Evolutionary conservation across 2,329 filamentous ascomycete species (phyloP).

Genomic region (Pseudogymnoascus sp.): DNA sequence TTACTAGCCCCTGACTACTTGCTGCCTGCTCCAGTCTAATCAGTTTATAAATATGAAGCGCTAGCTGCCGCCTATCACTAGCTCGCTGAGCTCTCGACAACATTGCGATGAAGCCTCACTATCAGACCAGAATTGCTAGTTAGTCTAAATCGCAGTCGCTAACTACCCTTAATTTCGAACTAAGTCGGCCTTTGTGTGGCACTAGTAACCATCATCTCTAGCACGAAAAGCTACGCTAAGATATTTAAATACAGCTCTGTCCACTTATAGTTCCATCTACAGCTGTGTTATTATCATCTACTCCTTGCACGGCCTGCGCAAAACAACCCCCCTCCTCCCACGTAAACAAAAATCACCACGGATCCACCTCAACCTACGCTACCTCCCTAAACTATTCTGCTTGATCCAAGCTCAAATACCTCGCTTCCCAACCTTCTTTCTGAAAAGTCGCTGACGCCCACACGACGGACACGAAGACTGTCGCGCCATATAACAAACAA

Average conservation of each 20-base stretch:
- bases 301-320: too few species aligned
- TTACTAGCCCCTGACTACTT: neutral
- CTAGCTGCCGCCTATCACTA: neutral
- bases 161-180: too few species aligned
- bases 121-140: too few species aligned
- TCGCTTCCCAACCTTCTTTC: neutral
- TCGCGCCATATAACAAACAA: neutral
- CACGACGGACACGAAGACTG: neutral
- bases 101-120: neutral
- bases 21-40: neutral
- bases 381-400: neutral
- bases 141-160: neutral
- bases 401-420: neutral
- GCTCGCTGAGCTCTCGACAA: neutral
- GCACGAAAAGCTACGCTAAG: neutral
- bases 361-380: too few species aligned
- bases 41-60: neutral
- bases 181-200: neutral
- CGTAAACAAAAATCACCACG: too few species aligned
- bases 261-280: too few species aligned
- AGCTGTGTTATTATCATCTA: too few species aligned
- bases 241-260: too few species aligned
- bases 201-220: neutral
- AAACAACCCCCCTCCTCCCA: too few species aligned
- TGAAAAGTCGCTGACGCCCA: neutral